Evolutionary conservation across 2,329 filamentous ascomycete genomes (phyloP).

Genomic region (Chrysoporthe austroafricana): DNA sequence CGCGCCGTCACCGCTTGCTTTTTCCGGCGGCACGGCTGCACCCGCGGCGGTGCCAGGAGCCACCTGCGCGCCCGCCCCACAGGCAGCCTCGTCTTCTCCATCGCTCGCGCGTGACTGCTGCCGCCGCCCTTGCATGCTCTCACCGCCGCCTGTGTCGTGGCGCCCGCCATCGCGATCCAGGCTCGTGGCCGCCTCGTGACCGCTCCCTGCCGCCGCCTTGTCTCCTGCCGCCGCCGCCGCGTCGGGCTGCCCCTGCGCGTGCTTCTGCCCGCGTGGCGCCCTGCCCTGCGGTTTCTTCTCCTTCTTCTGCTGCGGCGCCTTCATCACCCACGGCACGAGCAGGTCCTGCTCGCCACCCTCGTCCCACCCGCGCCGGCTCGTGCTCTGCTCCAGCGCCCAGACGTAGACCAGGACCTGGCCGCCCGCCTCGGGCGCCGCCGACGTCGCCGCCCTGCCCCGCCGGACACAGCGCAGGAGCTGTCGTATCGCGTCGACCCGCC

Average conservation of each 20-base stretch:
- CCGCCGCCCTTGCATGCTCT: slow-evolving; percentile 19
- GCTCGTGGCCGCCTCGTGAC: neutral
- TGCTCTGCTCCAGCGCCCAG: slow-evolving; percentile 92
- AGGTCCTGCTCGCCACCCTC: slow-evolving; percentile 84
- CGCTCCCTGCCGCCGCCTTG: neutral
- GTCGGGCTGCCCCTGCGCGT: neutral
- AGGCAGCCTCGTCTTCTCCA: neutral
- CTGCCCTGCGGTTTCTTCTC: slow-evolving; percentile 30
- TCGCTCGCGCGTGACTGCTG: slow-evolving; percentile 10
- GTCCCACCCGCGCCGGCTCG: slow-evolving; percentile 87
- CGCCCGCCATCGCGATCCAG: neutral
- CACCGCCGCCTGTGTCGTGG: slow-evolving; percentile 25
- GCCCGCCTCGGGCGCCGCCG: neutral
- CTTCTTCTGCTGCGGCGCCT: slow-evolving; percentile 37
- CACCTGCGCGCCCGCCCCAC: neutral
- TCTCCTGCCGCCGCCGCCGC: slow-evolving; percentile 13
- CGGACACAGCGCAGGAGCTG: slow-evolving; percentile 71
- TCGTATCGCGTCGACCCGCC: slow-evolving; percentile 73
- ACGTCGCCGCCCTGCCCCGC: slow-evolving; percentile 42
- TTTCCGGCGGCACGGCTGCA: slow-evolving; percentile 4
- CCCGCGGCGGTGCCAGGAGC: slow-evolving; percentile 9
- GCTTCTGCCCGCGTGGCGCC: slow-evolving; percentile 10
- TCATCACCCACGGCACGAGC: slow-evolving; percentile 92
- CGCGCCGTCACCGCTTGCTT: slow-evolving; percentile 8
- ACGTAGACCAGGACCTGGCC: slow-evolving; percentile 84